Percentiles rank a stretch among this genome's conserved stretches.
Conservation (phyloP, 1,139 yeast genomes). For the Geotrichum fermentans region DNA sequence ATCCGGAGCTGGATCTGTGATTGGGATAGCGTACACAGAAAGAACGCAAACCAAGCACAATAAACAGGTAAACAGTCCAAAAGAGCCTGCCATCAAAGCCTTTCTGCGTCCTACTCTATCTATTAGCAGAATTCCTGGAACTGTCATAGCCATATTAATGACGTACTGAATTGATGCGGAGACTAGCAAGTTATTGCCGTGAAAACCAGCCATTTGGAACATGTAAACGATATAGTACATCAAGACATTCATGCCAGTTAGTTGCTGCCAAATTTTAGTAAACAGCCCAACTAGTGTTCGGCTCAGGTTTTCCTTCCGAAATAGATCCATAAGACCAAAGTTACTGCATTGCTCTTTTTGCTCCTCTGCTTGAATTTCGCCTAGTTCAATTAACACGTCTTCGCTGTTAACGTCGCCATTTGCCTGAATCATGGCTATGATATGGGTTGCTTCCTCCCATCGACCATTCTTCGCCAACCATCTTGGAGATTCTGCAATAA, state of each 20-base stretch:
- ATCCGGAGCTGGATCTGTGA: slow-evolving; percentile 37
- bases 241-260: slow-evolving; percentile 68
- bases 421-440: slow-evolving; percentile 51
- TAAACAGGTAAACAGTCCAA: slow-evolving; percentile 44
- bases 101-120: slow-evolving; percentile 55
- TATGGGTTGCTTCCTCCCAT: slow-evolving; percentile 58
- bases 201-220: slow-evolving; percentile 40
- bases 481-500: slow-evolving; percentile 69
- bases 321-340: slow-evolving; percentile 44
- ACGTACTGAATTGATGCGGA: slow-evolving; percentile 58
- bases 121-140: slow-evolving; percentile 45
- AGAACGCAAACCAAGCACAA: slow-evolving; percentile 43
- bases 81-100: slow-evolving; percentile 39
- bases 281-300: slow-evolving; percentile 52
- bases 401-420: slow-evolving; percentile 51
- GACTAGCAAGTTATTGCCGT: slow-evolving; percentile 39
- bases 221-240: slow-evolving; percentile 43
- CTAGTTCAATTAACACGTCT: slow-evolving; percentile 52
- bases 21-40: slow-evolving; percentile 42
- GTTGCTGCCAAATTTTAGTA: slow-evolving; percentile 68
- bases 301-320: slow-evolving; percentile 45
- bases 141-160: slow-evolving; percentile 39
- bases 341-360: slow-evolving; percentile 28
- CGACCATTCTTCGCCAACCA: slow-evolving; percentile 62
- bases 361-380: slow-evolving; percentile 48